Conservation (phyloP, 257 asterid species). For the Anisodus acutangulus region DNA sequence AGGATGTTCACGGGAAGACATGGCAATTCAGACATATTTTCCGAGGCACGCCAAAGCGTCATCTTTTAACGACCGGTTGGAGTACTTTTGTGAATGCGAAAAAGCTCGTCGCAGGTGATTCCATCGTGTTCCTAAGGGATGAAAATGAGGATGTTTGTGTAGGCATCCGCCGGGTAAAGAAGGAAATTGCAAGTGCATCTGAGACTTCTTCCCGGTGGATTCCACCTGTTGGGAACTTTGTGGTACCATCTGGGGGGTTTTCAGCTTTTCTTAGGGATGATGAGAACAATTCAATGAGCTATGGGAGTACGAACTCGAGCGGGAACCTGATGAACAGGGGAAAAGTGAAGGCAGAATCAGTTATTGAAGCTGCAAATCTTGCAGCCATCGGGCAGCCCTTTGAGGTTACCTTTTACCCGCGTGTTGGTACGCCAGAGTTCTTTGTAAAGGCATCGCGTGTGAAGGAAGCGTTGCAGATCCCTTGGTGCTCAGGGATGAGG, state of each 20-base stretch:
- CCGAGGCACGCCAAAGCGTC: conserved; percentile 91
- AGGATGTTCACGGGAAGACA: conserved; percentile 87
- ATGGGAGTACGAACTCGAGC: conserved; percentile 32
- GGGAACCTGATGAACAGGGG: conserved; percentile 45
- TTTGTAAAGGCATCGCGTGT: conserved; percentile 78
- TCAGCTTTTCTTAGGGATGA: conserved; percentile 64
- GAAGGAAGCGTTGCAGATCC: conserved; percentile 60
- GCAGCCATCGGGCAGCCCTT: conserved; percentile 75
- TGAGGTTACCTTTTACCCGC: conserved; percentile 86
- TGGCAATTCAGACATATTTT: conserved; percentile 93
- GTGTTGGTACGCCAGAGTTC: conserved; percentile 86
- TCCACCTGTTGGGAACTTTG: conserved; percentile 48
- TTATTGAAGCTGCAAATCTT: conserved; percentile 70
- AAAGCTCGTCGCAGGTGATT: conserved; percentile 92
- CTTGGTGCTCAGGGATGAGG: conserved; percentile 93
- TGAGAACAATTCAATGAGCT: conserved; percentile 44
- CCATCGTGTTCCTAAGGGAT: conserved; percentile 79
- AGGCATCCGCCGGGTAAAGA: conserved; percentile 80
- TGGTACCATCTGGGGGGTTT: conserved; percentile 59
- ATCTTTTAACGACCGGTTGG: conserved; percentile 96
- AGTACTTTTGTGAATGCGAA: conserved; percentile 89
- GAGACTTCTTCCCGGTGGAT: conserved; percentile 66
- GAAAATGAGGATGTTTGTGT: conserved; percentile 78
- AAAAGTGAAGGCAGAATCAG: conserved; percentile 67
- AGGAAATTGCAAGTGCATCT: conserved; percentile 61